Evolutionary conservation across 495 filamentous ascomycete species (phyloP).

Genomic region (Clavariopsis aquatica): DNA sequence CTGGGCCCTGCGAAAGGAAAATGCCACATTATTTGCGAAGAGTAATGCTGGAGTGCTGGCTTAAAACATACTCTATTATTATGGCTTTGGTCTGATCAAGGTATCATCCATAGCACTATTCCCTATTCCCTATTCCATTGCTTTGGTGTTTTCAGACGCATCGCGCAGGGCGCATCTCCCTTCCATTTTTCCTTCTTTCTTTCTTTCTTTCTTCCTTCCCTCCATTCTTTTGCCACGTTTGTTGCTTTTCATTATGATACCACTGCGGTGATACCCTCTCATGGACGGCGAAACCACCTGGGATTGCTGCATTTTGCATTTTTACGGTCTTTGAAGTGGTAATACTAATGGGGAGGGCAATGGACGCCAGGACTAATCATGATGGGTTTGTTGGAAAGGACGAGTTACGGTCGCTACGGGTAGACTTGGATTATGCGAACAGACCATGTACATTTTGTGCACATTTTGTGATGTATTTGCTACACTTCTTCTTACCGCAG

Average conservation of each 20-base stretch:
- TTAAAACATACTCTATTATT: slow-evolving; percentile 2
- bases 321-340: neutral
- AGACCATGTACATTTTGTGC: neutral
- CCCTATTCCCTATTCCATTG: too few relatives aligned
- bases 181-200: too few relatives aligned
- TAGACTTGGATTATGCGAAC: neutral
- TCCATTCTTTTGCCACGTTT: slow-evolving; percentile 12
- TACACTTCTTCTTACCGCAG: neutral
- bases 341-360: slow-evolving; percentile 9
- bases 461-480: neutral
- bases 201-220: slow-evolving; percentile 9
- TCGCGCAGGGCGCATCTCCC: neutral
- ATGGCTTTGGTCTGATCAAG: neutral
- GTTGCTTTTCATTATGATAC: slow-evolving; percentile 23
- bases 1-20: slow-evolving; percentile 72
- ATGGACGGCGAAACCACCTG: slow-evolving; percentile 20
- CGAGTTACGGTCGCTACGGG: neutral
- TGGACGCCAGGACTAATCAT: neutral
- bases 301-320: slow-evolving; percentile 29
- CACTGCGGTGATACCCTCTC: slow-evolving; percentile 31
- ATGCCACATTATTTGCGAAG: slow-evolving; percentile 16
- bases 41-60: slow-evolving; percentile 30
- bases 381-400: neutral
- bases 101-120: too few relatives aligned
- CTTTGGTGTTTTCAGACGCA: too few relatives aligned